Conservation (phyloP, 2,329 filamentous ascomycete species). For the Aspergillus unguis region DNA sequence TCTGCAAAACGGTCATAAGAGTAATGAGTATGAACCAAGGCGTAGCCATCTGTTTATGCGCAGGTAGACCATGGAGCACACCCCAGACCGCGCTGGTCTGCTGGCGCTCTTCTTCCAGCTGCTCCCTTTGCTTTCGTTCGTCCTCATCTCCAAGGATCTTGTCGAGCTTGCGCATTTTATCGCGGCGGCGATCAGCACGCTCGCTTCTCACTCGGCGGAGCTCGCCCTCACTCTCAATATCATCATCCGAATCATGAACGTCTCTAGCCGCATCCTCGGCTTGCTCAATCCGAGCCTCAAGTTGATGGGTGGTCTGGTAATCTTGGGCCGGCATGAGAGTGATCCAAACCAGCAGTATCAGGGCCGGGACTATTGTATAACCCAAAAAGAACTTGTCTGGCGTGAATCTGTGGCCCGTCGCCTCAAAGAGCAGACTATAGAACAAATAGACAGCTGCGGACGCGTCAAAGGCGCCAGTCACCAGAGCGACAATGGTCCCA, state of each 20-base stretch:
- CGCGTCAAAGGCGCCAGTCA: constrained; percentile 80
- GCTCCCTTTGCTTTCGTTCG: constrained; percentile 57
- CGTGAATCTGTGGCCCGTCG: constrained; percentile 37
- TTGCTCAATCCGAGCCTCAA: constrained; percentile 65
- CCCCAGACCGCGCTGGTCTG: constrained; percentile 77
- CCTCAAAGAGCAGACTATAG: constrained; percentile 69
- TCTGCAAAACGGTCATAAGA: constrained; percentile 72
- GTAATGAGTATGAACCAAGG: constrained; percentile 89
- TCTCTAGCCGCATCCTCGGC: constrained; percentile 35
- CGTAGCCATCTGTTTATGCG: constrained; percentile 67
- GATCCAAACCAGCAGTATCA: constrained; percentile 63
- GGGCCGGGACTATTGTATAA: constrained; percentile 67
- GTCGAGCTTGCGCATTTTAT: constrained; percentile 65
- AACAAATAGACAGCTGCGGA: constrained; percentile 74
- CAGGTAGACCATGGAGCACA: constrained; percentile 69
- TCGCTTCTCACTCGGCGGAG: constrained; percentile 50
- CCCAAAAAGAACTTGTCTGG: constrained; percentile 66
- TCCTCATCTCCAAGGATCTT: constrained; percentile 65
- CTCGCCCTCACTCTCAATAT: constrained; percentile 50
- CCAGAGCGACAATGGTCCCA: constrained; percentile 70
- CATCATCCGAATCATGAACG: constrained; percentile 48
- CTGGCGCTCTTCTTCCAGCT: constrained; percentile 64
- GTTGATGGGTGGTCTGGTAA: constrained; percentile 75
- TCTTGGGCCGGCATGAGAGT: constrained; percentile 67
- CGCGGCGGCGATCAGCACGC: constrained; percentile 58